Base-by-base conservation (phyloP, 768 basidiomycete genomes). In the Sarcomyxa edulis region DNA sequence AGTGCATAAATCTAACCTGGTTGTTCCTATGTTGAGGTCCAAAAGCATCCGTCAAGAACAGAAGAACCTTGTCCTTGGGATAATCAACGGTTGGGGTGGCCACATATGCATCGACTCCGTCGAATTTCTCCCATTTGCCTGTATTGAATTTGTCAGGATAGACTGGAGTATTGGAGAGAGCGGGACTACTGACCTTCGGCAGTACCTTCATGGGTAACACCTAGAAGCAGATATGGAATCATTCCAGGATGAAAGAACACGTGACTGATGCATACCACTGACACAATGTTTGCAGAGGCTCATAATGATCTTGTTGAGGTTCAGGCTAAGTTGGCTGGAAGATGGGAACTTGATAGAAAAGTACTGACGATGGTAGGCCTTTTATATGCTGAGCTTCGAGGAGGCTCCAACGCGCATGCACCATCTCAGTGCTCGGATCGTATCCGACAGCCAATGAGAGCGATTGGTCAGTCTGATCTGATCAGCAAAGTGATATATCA, bases 251-350 rank as follows among this genome's bases (percentile, higher is more conserved):
- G 22, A 33, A 23, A 19, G 4, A 9, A 19, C 11, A 4, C 11
- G 15, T 22, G 15, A 18, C 5, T 5, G 11, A 26, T 27, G 35
- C 58, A 25, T 42, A 68, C 74, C 71, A 46, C 54, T 55, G 28
- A 73, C 32, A 40, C 75, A 76, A 45, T 74, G 48, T 40, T 59
- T 48, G 56, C 74, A 76, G 46, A 76, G 61, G 54, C 68, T 69
- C 74, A 76, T 76, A 8, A 19, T 30, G 8, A 5, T 30, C n/a
- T 12, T 6, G 33, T 32, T 14, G 27, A 32, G 38, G 12, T 39
- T 28, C 15, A n/a, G 11, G 12, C 23, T 20, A 16, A 22, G 21
- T 14, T 8, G 38, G 20, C 16, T 37, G 8, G 12, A n/a, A n/a
- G n/a, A n/a, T n/a, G n/a, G n/a, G n/a, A n/a, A n/a, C n/a, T n/a